Base-by-base conservation (phyloP, 176 grass and related monocot species). In the Aechmea fasciata region DNA sequence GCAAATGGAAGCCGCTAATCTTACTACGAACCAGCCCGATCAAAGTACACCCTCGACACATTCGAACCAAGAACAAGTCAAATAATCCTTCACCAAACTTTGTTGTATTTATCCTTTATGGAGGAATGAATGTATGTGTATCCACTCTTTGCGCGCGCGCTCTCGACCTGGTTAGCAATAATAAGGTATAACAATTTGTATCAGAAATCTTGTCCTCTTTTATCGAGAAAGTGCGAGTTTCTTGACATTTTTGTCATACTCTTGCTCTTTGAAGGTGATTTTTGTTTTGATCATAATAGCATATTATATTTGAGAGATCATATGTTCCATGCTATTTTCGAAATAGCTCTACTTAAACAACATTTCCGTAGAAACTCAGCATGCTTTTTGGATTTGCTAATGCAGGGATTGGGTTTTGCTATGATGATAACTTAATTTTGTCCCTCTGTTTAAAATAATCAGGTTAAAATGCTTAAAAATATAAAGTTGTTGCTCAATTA, bases 1-100 rank as follows among this genome's bases (percentile, higher is more conserved):
- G 75, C 85, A 68, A 73, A 51, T 74, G 9, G 71, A 91, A 69
- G 57, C 66, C 11, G 49, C 51, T 71, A 64, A 20, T 66, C 2
- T 69, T 51, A 19, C 75, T 64, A 55, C 50, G 18, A 68, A 47
- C 6, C 47, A 80, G 23, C 53, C 74, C 9, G 10, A n/a, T 49
- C 57, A 76, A 85, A 54, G 72, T 69, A 26, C 47, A 11, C 71
- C 57, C 15, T 64, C 69, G 48, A 47, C 72, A 18, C 77, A 74
- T 67, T 69, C 69, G 50, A 74, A 73, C 29, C 83, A 85, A 76
- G 70, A 80, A 64, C 72, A 76, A 41, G 41, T 17, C 18, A 69
- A 74, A 23, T 69, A 69, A 73, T 29, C 13, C 49, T 67, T 67
- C 33, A 41, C 33, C 33, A 3, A 41, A 41, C 33, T 41, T 41